Base-by-base conservation (phyloP, 305 asterid species). In the Fraxinus albicans region DNA sequence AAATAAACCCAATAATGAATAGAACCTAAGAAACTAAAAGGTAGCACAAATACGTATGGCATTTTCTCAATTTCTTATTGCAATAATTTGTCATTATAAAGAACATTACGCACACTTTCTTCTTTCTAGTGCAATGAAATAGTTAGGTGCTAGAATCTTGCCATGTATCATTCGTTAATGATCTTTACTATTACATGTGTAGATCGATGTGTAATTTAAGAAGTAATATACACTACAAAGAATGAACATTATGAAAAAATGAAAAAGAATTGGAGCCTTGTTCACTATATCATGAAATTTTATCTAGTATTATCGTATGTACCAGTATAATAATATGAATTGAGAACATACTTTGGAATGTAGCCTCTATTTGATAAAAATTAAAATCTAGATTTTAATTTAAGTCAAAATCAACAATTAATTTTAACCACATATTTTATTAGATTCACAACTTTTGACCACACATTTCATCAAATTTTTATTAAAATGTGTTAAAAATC, bases 21-120 rank as follows among this genome's bases (percentile, higher is more conserved):
- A 80, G 47, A 78, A 81, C 80, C 44, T 85, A 8, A 85, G 19
- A 77, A 47, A 65, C 67, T 58, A 78, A 78, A 78, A 78, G 67
- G 27, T 47, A 65, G 47, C 69, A 58, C 78, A 81, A 77, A 81
- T 63, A 38, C 77, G 17, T 77, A 65, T 55, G 19, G 63, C 84
- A 84, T 13, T 76, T 83, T 77, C 5, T n/a, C 55, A 23, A 80
- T 47, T 65, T 79, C 27, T 67, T 80, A 65, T 55, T 55, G 67
- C 67, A 15, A 55, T 55, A 55, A 55, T 55, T 17, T 47, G 55
- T 47, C n/a, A 44, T 44, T 44, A 44, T 47, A 47, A 12, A 13
- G 1, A 10, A 47, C 58, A 47, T 10, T 44, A 12, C 1, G 3
- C 53, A 10, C 10, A 44, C 4, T 12, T 12, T 44, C 44, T 38